phyloP scores from a whole-genome alignment of 2,329 filamentous ascomycete species.

The Dothideomycetes sp. region DNA sequence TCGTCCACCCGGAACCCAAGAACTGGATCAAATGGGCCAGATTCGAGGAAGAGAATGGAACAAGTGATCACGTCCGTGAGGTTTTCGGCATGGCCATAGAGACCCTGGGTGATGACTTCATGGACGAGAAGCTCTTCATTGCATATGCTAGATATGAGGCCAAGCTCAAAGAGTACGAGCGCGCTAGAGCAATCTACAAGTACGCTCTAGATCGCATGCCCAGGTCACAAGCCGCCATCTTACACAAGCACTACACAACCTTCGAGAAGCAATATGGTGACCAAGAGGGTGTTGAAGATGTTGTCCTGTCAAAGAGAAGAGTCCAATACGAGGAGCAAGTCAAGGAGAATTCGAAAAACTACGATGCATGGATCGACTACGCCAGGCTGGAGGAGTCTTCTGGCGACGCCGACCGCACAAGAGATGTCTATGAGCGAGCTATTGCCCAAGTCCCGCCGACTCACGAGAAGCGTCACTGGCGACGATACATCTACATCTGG shows the following conservation, averaged over 20 bases:
- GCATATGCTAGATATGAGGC: conserved; percentile 92
- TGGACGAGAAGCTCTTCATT: conserved; percentile 92
- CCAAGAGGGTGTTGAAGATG: conserved; percentile 84
- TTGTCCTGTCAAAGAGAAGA: conserved; percentile 86
- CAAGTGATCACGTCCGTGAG: conserved; percentile 81
- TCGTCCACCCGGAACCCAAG: conserved; percentile 84
- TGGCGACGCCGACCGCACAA: conserved; percentile 70
- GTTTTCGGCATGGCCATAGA: conserved; percentile 86
- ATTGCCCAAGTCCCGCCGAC: conserved; percentile 93
- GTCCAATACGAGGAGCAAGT: conserved; percentile 92
- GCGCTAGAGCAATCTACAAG: conserved; percentile 90
- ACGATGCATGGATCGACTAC: conserved; percentile 96
- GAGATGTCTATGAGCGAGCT: conserved; percentile 90
- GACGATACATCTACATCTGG: conserved; percentile 95
- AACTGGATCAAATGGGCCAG: conserved; percentile 99
- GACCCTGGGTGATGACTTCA: conserved; percentile 83
- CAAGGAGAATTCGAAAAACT: conserved; percentile 90
- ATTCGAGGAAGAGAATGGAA: conserved; percentile 93
- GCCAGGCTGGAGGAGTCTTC: conserved; percentile 80
- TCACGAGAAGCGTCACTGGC: conserved; percentile 94
- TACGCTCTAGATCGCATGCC: conserved; percentile 89
- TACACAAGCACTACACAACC: conserved; percentile 91
- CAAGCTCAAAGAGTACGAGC: conserved; percentile 90
- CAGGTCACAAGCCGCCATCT: conserved; percentile 68
- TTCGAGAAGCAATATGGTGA: conserved; percentile 99